Conservation (phyloP, 345 rosid genomes). For the Tarenaya hassleriana region DNA sequence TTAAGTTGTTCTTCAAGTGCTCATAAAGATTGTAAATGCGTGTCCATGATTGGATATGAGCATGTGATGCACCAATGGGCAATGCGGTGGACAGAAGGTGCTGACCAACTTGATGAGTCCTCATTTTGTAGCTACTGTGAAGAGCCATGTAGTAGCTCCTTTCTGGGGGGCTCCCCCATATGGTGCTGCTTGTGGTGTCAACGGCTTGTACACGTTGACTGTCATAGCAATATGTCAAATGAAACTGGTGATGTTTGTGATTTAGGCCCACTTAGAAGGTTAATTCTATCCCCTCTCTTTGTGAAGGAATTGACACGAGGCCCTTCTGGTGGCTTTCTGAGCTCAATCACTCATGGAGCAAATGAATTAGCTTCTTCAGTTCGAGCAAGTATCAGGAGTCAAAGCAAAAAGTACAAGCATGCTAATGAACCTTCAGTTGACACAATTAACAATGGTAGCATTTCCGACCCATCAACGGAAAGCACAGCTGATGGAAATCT, state of each 20-base stretch:
- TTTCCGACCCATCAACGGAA: conserved; percentile 49
- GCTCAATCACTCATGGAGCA: conserved; percentile 93
- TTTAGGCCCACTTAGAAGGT: conserved; percentile 73
- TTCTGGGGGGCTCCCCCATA: conserved; percentile 91
- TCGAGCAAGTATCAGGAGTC: conserved; percentile 88
- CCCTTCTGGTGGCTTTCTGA: conserved; percentile 67
- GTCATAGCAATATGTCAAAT: conserved; percentile 65
- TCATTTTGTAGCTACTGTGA: conserved; percentile 84
- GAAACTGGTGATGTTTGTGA: conserved; percentile 88
- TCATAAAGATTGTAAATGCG: conserved; percentile 82
- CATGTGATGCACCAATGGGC: conserved; percentile 92
- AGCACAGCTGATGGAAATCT: conserved; percentile 50
- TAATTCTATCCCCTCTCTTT: conserved; percentile 76
- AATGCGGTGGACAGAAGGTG: conserved; percentile 84
- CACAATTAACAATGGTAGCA: conserved; percentile 45
- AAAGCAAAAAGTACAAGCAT: conserved; percentile 73
- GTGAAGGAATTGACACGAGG: conserved; percentile 62
- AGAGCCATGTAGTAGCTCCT: conserved; percentile 83
- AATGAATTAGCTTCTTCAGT: conserved; percentile 90
- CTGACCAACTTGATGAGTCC: conserved; percentile 77
- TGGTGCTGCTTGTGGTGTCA: conserved; percentile 99
- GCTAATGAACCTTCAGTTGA: conserved; percentile 54
- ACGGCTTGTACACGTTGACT: conserved; percentile 89
- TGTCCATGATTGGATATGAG: conserved; percentile 72
- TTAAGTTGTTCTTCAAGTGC: conserved; percentile 57